Percentiles rank a stretch among this genome's conserved stretches.
Conservation (phyloP, 1,284 basidiomycete genomes). For the Trichosporon sp. region DNA sequence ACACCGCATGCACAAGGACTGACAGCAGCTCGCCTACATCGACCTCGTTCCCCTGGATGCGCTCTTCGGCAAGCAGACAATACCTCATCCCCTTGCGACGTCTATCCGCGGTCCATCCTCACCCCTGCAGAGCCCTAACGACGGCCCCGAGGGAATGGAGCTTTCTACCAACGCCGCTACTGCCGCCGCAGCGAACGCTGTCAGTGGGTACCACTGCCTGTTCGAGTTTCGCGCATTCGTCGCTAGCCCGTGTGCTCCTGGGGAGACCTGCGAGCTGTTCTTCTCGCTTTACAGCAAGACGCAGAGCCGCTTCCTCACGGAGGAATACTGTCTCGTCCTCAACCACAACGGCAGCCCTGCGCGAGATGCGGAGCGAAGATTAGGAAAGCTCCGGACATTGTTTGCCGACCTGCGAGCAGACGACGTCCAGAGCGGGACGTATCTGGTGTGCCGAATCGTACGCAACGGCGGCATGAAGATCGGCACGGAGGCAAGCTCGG, state of each 20-base stretch:
- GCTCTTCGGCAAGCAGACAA: constrained; percentile 27
- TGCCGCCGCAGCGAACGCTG: background rate
- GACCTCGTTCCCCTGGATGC: constrained; percentile 53
- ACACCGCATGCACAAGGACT: background rate
- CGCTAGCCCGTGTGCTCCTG: constrained; percentile 78
- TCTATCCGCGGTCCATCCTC: constrained; percentile 1
- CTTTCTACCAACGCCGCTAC: background rate
- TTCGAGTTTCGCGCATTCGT: constrained; percentile 87
- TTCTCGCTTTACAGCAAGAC: constrained; percentile 88
- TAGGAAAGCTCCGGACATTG: constrained; percentile 65
- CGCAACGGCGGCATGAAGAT: constrained; percentile 81
- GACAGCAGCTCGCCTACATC: constrained; percentile 63
- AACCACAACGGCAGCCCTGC: constrained; percentile 86
- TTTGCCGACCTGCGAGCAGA: constrained; percentile 82
- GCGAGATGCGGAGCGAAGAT: constrained; percentile 56
- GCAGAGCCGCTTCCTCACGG: constrained; percentile 77
- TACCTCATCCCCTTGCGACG: constrained; percentile 13
- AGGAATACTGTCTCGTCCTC: constrained; percentile 84
- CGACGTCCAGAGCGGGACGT: constrained; percentile 77
- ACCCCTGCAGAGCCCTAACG: background rate
- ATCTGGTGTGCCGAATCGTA: constrained; percentile 83
- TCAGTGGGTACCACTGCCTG: constrained; percentile 68
- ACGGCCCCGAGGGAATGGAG: background rate
- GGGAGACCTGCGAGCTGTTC: constrained; percentile 86
- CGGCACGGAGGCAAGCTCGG: constrained; percentile 54